These are phyloP conservation scores for Elymus sibiricus DNA, from an alignment of 176 grass and related monocot genomes.

Conservation along the genomic window DNA sequence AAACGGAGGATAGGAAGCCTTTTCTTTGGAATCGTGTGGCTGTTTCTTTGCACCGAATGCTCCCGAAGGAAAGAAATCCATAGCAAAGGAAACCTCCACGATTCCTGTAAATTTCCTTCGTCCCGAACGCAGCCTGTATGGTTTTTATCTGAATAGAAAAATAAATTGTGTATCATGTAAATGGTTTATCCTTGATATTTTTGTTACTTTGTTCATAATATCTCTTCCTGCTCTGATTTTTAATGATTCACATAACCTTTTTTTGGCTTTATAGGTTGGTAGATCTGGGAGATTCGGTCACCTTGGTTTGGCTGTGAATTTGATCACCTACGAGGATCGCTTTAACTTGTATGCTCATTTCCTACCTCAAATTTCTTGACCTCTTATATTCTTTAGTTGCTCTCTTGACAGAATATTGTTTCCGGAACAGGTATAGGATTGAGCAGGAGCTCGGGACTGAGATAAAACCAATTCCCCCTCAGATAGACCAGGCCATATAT, in stretches of 20 bases:
- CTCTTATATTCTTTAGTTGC: neutral
- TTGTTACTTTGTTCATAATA: neutral
- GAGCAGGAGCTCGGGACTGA: constrained; percentile 98
- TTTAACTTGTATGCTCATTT: constrained; percentile 75
- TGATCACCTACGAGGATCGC: constrained; percentile 94
- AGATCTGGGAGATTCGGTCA: constrained; percentile 93
- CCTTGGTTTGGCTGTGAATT: constrained; percentile 91
- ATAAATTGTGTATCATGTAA: neutral
- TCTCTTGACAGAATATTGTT: constrained; percentile 24
- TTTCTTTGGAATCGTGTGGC: neutral
- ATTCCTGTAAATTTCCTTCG: neutral
- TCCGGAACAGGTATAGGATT: constrained; percentile 72
- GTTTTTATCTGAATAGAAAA: neutral
- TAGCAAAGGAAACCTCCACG: neutral
- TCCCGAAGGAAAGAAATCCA: neutral
- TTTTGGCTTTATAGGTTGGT: constrained; percentile 65
- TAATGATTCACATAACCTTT: neutral
- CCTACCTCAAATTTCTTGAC: neutral
- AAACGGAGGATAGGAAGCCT: neutral
- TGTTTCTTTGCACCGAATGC: neutral
- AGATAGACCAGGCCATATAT: constrained; percentile 93
- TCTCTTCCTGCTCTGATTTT: neutral
- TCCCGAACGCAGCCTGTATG: neutral
- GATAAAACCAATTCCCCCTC: constrained; percentile 90
- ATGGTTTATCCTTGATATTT: constrained; percentile 15